Evolutionary conservation across 2,329 filamentous ascomycete genomes (phyloP).

Genomic region (Grosmannia clavigera): DNA sequence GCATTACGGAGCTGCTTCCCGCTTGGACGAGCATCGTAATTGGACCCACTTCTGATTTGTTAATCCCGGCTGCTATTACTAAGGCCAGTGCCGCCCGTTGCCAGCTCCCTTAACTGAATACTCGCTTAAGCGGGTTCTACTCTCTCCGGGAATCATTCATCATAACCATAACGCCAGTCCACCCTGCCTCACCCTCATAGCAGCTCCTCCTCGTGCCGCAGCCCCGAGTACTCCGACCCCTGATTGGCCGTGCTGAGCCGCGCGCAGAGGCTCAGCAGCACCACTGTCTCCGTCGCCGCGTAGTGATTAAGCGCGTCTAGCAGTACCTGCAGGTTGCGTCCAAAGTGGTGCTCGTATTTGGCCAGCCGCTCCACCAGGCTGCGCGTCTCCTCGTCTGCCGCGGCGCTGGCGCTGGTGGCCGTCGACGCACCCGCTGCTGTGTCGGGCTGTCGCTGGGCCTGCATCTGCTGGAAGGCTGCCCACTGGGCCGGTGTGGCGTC

Average conservation of each 20-base stretch:
- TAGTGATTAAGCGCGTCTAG: conserved; percentile 95
- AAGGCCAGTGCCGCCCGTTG: too few relatives aligned
- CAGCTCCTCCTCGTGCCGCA: conserved; percentile 39
- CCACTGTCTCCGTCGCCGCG: conserved; percentile 92
- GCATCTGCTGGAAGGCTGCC: conserved; percentile 38
- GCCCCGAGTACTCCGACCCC: conserved; percentile 52
- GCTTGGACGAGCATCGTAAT: background rate
- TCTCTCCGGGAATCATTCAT: too few relatives aligned
- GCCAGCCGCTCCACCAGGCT: conserved; percentile 68
- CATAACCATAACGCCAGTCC: background rate
- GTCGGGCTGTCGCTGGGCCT: conserved; percentile 25
- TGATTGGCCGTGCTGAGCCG: conserved; percentile 71
- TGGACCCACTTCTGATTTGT: background rate
- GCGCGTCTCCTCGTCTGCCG: conserved; percentile 22
- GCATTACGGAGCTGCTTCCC: background rate
- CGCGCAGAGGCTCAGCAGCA: conserved; percentile 77
- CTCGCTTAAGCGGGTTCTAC: background rate
- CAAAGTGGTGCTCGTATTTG: conserved; percentile 91
- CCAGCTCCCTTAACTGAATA: background rate
- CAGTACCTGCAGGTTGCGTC: conserved; percentile 80
- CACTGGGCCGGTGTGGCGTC: conserved; percentile 51
- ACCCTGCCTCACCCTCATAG: background rate
- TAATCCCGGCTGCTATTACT: too few relatives aligned
- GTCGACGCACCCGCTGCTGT: conserved; percentile 21
- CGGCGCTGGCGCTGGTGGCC: conserved; percentile 15